Conservation (phyloP, 1,139 yeast species). For the Magnusiomyces paraingens region DNA sequence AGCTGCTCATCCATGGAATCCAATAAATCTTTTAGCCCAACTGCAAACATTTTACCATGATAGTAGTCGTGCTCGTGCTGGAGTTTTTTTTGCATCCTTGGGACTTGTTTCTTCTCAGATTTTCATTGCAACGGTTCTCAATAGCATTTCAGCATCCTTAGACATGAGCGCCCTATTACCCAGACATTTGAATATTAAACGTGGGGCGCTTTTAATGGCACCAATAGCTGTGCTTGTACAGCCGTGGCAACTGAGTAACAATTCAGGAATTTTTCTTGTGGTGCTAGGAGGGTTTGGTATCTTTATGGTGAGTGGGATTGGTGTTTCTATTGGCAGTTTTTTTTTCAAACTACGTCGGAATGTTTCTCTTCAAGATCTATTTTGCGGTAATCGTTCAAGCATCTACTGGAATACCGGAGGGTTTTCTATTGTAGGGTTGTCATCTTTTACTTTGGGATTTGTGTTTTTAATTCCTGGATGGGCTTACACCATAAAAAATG, state of each 20-base stretch:
- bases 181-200: slow-evolving; percentile 4
- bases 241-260: slow-evolving; percentile 12
- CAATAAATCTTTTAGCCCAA: slow-evolving; percentile 23
- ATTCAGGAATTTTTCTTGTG: slow-evolving; percentile 6
- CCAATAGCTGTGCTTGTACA: slow-evolving; percentile 7
- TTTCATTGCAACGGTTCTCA: slow-evolving; percentile 28
- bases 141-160: slow-evolving; percentile 42
- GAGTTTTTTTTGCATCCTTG: slow-evolving; percentile 32
- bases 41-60: slow-evolving; percentile 22
- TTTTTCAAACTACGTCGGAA: slow-evolving; percentile 6
- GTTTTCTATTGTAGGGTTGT: slow-evolving; percentile 4
- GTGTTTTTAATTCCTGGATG: slow-evolving; percentile 13
- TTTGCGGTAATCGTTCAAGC: not conserved
- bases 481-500: slow-evolving; percentile 6
- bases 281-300: slow-evolving; percentile 12
- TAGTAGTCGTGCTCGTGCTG: slow-evolving; percentile 32
- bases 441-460: slow-evolving; percentile 8
- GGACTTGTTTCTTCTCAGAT: slow-evolving; percentile 27
- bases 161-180: slow-evolving; percentile 52
- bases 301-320: slow-evolving; percentile 11
- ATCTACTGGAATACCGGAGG: slow-evolving; percentile 13
- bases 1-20: slow-evolving; percentile 23
- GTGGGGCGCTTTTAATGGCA: slow-evolving; percentile 9
- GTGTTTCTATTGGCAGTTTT: slow-evolving; percentile 11
- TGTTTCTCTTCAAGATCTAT: slow-evolving; percentile 7